Percentiles rank a stretch among this genome's conserved stretches.
Evolutionary conservation across 805 yeast genomes (phyloP).

Genomic region (Candida sphagnicola): DNA sequence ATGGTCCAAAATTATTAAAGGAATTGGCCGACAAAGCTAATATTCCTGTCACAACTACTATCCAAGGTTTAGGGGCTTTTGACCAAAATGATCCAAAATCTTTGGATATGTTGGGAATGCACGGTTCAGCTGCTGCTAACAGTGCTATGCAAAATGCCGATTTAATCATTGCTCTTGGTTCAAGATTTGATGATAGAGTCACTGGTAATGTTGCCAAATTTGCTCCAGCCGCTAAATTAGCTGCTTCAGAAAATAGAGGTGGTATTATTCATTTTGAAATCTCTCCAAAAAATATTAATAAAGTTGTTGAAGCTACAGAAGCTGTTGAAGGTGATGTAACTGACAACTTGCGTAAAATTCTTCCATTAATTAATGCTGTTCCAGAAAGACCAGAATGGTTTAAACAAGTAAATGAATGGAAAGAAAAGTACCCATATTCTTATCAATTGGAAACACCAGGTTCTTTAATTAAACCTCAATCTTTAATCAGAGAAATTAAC

Average conservation of each 20-base stretch:
- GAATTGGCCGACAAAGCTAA: constrained; percentile 86
- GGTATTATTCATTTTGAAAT: constrained; percentile 97
- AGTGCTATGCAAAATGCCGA: constrained; percentile 92
- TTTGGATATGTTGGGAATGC: constrained; percentile 97
- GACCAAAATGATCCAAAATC: constrained; percentile 91
- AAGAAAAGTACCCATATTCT: constrained; percentile 76
- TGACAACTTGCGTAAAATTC: constrained; percentile 63
- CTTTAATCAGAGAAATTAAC: constrained; percentile 75
- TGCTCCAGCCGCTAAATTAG: constrained; percentile 90
- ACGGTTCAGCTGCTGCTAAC: constrained; percentile 94
- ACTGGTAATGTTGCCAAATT: constrained; percentile 81
- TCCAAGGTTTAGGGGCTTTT: constrained; percentile 91
- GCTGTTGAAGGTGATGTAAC: constrained; percentile 97
- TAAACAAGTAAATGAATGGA: constrained; percentile 72
- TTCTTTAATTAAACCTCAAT: constrained; percentile 86
- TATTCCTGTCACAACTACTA: constrained; percentile 94
- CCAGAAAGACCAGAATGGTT: constrained; percentile 79
- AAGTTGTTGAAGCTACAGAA: constrained; percentile 93
- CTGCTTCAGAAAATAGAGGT: constrained; percentile 85
- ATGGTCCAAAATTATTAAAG: constrained; percentile 74
- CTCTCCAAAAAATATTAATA: constrained; percentile 94
- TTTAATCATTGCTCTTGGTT: constrained; percentile 89
- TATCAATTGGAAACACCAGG: constrained; percentile 80
- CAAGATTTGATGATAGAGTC: constrained; percentile 98
- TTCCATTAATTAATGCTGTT: constrained; percentile 67